phyloP scores from a whole-genome alignment of 805 yeast species.

The Komagataella ulmi region DNA sequence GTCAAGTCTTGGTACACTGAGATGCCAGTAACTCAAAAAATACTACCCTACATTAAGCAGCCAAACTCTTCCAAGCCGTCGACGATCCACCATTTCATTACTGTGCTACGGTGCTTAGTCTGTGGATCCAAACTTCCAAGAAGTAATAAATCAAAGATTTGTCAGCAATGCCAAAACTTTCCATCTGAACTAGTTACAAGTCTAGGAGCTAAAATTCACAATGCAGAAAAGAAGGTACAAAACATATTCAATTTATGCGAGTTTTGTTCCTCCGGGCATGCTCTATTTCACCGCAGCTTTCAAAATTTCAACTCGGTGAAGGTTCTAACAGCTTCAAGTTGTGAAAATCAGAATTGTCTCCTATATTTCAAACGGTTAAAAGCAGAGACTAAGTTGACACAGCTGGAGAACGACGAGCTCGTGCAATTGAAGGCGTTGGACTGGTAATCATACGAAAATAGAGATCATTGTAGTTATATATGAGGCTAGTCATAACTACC shows the following conservation, averaged over 20 bases:
- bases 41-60: neutral
- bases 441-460: neutral
- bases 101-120: neutral
- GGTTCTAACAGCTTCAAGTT: constrained; percentile 20
- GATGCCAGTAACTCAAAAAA: constrained; percentile 28
- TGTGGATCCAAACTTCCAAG: neutral
- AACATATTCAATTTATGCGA: constrained; percentile 21
- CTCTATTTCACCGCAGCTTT: neutral
- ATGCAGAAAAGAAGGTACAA: constrained; percentile 14
- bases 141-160: constrained; percentile 12
- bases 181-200: constrained; percentile 22
- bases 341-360: constrained; percentile 55
- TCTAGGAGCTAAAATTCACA: constrained; percentile 14
- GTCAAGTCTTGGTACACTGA: constrained; percentile 63
- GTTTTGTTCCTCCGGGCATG: constrained; percentile 15
- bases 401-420: constrained; percentile 2
- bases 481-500: neutral
- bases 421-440: constrained; percentile 6
- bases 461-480: neutral
- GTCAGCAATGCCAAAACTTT: constrained; percentile 19
- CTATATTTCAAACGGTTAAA: constrained; percentile 42
- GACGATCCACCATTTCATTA: constrained; percentile 8
- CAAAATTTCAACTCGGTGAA: constrained; percentile 7
- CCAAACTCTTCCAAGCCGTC: neutral
- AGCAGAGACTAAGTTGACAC: constrained; percentile 16